Base-by-base conservation (phyloP, 805 yeast genomes). In the Scheffersomyces coipomensis region DNA sequence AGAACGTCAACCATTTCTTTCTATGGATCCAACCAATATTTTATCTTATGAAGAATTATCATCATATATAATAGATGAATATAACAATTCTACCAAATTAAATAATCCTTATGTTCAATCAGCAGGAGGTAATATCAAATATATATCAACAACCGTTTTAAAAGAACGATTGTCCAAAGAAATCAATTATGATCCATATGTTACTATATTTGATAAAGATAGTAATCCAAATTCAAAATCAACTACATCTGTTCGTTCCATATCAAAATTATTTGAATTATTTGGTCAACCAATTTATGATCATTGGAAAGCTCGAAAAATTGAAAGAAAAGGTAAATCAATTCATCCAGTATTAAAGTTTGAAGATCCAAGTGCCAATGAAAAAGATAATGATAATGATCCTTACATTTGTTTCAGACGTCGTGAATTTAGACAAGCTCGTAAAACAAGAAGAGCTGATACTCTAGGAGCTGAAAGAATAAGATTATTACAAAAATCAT, bases 351-450 rank as follows among this genome's bases (percentile, higher is more conserved):
- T 73, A 12, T 69, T 93, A 36, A 86, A 82, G 58, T 89, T 87
- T 58, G 97, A 90, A 65, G 90, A 87, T 50, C 87, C 87, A 18
- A 66, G 60, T 47, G 73, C 73, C 6, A 79, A 78, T 40, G 93
- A 88, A 43, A 89, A 89, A 55, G 97, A 90, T 53, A 68, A 69
- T 41, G 97, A 90, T 53, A 78, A 77, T 43, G 97, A 93, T 60
- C 98, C 99, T 1, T 93, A 93, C 61, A 84, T 88, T 29, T 88
- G 97, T 67, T 93, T 93, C 71, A 79, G 99, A 54, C 81, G 97
- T 49, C 84, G 99, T 61, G 98, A 90, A 56, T 84, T 88, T 48
- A 80, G 99, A 48, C 97, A 87, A 57, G 93, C 95, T 22, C 84
- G 99, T 61, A 93, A 93, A 61, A 93, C 99, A 0, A 80, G 99